phyloP scores from a whole-genome alignment of 805 yeast genomes.

The Helenozyma rhizophorensis region DNA sequence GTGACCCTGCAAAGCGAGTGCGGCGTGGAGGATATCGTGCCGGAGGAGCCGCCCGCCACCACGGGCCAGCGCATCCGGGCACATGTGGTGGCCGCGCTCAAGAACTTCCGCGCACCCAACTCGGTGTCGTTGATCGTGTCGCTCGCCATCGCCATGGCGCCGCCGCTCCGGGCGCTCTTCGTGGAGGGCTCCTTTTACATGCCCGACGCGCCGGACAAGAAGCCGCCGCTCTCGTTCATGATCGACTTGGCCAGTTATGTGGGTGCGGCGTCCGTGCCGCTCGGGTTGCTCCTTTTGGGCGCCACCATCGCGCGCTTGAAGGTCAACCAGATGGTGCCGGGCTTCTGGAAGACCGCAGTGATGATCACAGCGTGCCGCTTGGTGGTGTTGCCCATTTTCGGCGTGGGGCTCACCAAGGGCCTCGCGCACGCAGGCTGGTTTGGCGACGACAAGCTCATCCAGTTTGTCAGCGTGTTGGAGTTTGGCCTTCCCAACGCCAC shows the following conservation, averaged over 20 bases:
- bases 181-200: constrained; percentile 48
- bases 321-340: constrained; percentile 55
- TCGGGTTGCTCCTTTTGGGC: constrained; percentile 78
- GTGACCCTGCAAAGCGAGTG: constrained; percentile 2
- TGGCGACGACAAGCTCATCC: constrained; percentile 53
- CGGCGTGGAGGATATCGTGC: constrained; percentile 8
- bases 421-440: constrained; percentile 62
- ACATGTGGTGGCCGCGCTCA: constrained; percentile 16
- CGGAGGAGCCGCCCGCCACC: neutral
- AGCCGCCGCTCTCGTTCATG: constrained; percentile 78
- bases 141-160: constrained; percentile 72
- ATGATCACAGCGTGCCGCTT: constrained; percentile 55
- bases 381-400: constrained; percentile 74
- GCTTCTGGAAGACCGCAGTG: constrained; percentile 66
- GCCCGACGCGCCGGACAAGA: constrained; percentile 76
- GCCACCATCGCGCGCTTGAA: constrained; percentile 80
- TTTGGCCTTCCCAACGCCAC: constrained; percentile 89
- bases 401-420: constrained; percentile 56
- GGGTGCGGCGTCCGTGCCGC: constrained; percentile 85
- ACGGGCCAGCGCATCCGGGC: neutral
- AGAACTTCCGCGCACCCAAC: constrained; percentile 65
- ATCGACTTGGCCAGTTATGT: constrained; percentile 79
- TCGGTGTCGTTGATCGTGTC: constrained; percentile 67
- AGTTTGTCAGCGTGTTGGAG: constrained; percentile 69
- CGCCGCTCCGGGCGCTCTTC: constrained; percentile 57